Percentiles rank a stretch among this genome's conserved stretches.
These are phyloP conservation scores for Epichloe coenophiala DNA, from an alignment of 2,329 filamentous ascomycete species.

Conservation along the genomic window DNA sequence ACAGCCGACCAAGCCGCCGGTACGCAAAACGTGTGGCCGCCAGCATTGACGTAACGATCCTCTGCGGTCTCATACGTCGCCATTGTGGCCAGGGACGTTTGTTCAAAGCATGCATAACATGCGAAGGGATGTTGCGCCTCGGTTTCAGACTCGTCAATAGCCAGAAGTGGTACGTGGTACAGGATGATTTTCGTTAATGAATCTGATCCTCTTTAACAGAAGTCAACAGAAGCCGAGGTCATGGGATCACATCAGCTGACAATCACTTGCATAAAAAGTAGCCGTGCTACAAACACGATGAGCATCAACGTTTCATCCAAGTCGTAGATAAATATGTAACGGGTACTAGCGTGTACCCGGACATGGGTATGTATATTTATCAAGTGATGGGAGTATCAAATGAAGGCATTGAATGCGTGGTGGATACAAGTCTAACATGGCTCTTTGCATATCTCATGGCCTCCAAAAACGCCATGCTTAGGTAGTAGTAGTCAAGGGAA, in stretches of 20 bases:
- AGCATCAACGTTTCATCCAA: too few relatives aligned
- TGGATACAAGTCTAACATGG: background rate
- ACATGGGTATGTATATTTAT: background rate
- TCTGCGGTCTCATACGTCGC: slow-evolving; percentile 16
- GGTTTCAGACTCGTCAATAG: too few relatives aligned
- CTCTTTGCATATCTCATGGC: background rate
- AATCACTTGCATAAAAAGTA: too few relatives aligned
- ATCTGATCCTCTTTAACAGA: too few relatives aligned
- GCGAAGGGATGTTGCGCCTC: too few relatives aligned
- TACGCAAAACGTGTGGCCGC: slow-evolving; percentile 19
- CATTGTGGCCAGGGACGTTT: slow-evolving; percentile 10
- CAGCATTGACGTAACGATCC: slow-evolving; percentile 17
- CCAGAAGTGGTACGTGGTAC: too few relatives aligned
- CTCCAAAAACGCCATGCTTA: slow-evolving; percentile 2
- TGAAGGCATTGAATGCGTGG: background rate
- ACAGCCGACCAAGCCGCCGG: slow-evolving; percentile 14
- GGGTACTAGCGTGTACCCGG: too few relatives aligned
- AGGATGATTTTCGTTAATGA: too few relatives aligned
- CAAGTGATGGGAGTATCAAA: background rate
- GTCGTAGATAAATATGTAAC: too few relatives aligned
- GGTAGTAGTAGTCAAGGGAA: background rate
- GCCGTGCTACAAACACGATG: too few relatives aligned
- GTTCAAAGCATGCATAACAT: too few relatives aligned
- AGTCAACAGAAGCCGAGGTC: background rate
- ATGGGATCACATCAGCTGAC: background rate